Conservation (phyloP, 495 filamentous ascomycete species). For the Trichodelitschia bisporula region DNA sequence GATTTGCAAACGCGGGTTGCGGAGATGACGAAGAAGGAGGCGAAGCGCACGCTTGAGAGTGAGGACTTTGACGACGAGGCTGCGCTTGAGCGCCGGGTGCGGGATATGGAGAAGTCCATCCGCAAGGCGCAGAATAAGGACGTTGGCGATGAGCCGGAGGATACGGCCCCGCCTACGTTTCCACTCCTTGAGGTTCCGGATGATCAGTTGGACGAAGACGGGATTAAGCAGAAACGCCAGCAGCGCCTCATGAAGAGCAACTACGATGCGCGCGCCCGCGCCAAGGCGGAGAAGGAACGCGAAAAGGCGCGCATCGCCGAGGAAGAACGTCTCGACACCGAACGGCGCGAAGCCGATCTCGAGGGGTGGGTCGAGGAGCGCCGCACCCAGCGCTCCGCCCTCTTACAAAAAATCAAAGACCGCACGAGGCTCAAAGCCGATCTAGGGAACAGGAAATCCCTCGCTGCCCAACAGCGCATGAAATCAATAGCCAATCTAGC, state of each 20-base stretch:
- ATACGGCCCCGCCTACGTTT: conserved; percentile 62
- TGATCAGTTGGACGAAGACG: conserved; percentile 76
- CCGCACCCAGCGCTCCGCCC: conserved; percentile 23
- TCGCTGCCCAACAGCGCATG: conserved; percentile 91
- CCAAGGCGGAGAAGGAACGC: conserved; percentile 83
- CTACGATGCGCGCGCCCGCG: conserved; percentile 70
- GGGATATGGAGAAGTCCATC: conserved; percentile 72
- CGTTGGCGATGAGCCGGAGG: conserved; percentile 57
- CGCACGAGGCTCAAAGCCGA: conserved; percentile 78
- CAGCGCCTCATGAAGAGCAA: conserved; percentile 84
- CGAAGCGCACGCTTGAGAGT: conserved; percentile 56
- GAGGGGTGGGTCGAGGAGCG: conserved; percentile 72
- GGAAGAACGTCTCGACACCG: conserved; percentile 56
- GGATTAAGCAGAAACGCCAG: conserved; percentile 69
- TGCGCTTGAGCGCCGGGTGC: conserved; percentile 51
- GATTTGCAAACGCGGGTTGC: conserved; percentile 41
- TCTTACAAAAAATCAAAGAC: conserved; percentile 74
- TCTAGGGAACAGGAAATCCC: conserved; percentile 81
- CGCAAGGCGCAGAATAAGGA: conserved; percentile 78
- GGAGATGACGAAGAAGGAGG: conserved; percentile 65
- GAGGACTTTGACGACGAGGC: conserved; percentile 82
- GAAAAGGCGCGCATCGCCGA: conserved; percentile 67
- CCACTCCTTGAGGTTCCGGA: conserved; percentile 74
- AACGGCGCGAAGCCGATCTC: conserved; percentile 59
- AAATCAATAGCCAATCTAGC: conserved; percentile 93